Base-by-base conservation (phyloP, 805 yeast species). In the Pichia cabralensis region DNA sequence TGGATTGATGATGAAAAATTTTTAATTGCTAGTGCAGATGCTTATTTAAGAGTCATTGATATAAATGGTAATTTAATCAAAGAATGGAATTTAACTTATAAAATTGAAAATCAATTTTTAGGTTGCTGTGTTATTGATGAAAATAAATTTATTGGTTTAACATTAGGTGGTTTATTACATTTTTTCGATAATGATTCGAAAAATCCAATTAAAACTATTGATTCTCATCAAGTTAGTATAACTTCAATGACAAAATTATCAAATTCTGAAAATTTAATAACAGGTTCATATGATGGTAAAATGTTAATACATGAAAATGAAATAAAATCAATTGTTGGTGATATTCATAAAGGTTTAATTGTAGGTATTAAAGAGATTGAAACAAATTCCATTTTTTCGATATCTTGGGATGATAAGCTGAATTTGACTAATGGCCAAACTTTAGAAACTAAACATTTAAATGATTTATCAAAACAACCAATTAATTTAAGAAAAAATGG, bases 321-420 rank as follows among this genome's bases (percentile, higher is more conserved):
- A 7, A 67, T 69, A 9, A 31, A 36, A 1, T 46, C 61, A 9
- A 46, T 67, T 9, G 46, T 50, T 11, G 67, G 68, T 11, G 52
- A 56, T 2, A 38, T 30, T 9, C 96, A 88, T 55, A 51, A 69
- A 1, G 85, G 86, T 44, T 69, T 79, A 42, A 69, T 89, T 29
- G 74, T 72, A 22, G 76, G 77, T 3, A 67, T 71, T 13, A 41
- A 55, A 13, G 35, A 45, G 18, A 13, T 26, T 10, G 49, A 45
- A 17, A 44, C 43, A 5, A 48, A 50, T 10, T 55, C 52, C 1
- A 48, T 55, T 1, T 34, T 58, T 6, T 48, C 52, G 12, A 64
- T 74, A 15, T 94, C 88, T 3, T 92, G 97, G 97, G 98, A 89
- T 57, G 95, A 84, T 50, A 72, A 72, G 11, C 48, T 86, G 30